phyloP scores from a whole-genome alignment of 768 basidiomycete genomes.

The Plicaturopsis crispa region DNA sequence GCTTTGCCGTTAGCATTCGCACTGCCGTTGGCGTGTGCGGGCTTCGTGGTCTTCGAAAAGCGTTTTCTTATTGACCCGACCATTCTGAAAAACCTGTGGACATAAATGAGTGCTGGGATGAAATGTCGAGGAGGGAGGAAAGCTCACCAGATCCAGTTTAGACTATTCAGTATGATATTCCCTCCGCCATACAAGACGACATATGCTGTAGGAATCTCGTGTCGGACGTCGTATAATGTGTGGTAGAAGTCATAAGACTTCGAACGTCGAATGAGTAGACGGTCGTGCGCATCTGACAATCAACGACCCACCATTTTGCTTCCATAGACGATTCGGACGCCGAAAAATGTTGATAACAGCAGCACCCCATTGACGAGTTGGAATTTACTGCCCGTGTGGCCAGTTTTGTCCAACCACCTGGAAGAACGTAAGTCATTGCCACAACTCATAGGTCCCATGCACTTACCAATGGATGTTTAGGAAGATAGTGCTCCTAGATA shows the following conservation, averaged over 20 bases:
- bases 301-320: constrained; percentile 29
- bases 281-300: constrained; percentile 19
- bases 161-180: constrained; percentile 57
- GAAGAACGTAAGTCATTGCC: neutral
- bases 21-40: no score
- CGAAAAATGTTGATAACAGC: constrained; percentile 63
- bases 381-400: constrained; percentile 56
- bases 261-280: neutral
- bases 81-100: constrained; percentile 68
- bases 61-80: constrained; percentile 55
- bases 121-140: neutral
- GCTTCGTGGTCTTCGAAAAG: no score
- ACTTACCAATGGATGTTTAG: constrained; percentile 81
- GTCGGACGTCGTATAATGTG: constrained; percentile 47
- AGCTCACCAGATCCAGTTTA: constrained; percentile 81
- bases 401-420: constrained; percentile 75
- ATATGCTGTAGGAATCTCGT: constrained; percentile 45
- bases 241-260: constrained; percentile 64
- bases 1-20: neutral
- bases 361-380: constrained; percentile 69
- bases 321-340: constrained; percentile 67
- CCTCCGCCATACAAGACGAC: constrained; percentile 44
- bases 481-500: constrained; percentile 74
- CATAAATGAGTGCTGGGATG: neutral
- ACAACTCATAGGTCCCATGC: neutral